Evolutionary conservation across 148 eudicot genomes (phyloP).

Genomic region (Tetragonia tetragonoides): DNA sequence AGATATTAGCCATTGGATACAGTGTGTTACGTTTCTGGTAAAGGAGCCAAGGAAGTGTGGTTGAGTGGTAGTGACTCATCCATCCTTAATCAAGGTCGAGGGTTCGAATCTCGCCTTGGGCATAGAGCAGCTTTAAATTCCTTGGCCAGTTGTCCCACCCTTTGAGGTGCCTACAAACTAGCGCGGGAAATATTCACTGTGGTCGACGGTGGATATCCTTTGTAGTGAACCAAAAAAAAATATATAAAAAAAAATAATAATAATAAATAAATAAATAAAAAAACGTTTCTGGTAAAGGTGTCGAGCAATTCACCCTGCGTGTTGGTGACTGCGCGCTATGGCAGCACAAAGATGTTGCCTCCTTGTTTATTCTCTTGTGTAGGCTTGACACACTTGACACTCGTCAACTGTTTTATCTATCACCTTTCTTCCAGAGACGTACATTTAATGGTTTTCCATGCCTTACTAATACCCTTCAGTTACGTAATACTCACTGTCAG

Average conservation of each 20-base stretch:
- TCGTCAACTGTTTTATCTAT: not conserved
- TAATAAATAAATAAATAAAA: too few species aligned
- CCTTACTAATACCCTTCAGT: constrained; percentile 7
- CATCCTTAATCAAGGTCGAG: too few species aligned
- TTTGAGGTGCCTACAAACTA: too few species aligned
- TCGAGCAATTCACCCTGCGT: not conserved
- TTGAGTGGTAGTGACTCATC: too few species aligned
- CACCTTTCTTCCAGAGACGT: not conserved
- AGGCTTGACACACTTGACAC: constrained; percentile 5
- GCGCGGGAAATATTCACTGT: too few species aligned
- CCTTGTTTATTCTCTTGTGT: constrained; percentile 19
- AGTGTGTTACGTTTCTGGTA: constrained; percentile 1
- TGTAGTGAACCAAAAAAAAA: too few species aligned
- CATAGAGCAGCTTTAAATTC: too few species aligned
- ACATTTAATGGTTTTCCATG: constrained; percentile 16
- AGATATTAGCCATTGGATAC: constrained; percentile 3
- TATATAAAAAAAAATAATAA: too few species aligned
- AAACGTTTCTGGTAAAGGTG: not conserved
- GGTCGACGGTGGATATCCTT: too few species aligned
- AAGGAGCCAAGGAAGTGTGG: constrained; percentile 3
- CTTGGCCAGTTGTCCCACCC: too few species aligned
- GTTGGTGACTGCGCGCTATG: not conserved
- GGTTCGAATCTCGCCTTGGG: too few species aligned
- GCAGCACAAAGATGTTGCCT: not conserved
- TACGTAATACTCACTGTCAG: not conserved